Evolutionary conservation across 2,329 filamentous ascomycete genomes (phyloP), one percentile per base, ranked within the genome.

Genomic region (Aureobasidium subglaciale): DNA sequence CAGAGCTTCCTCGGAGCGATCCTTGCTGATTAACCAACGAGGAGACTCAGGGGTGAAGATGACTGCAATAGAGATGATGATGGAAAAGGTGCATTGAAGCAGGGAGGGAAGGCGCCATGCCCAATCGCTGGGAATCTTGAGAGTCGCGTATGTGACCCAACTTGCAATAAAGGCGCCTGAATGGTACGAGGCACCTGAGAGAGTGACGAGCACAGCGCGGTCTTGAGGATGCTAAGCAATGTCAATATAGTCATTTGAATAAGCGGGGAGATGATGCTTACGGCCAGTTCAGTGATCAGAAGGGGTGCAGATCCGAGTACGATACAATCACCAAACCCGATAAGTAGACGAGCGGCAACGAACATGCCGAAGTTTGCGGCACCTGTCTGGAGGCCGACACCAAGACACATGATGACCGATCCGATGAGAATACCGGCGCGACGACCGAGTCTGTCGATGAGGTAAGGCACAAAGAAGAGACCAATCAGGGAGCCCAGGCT

Each of bases 1-100:
- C 41, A 78, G 71, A 1, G 80, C 82, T 62, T 84, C 77, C 18
- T 83, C 80, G 10, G 74, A 68, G n/a, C 78, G 75, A 42, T 79
- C 78, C 29, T 80, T 74, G 46, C 73, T 71, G 25, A 82, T 75
- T 11, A 83, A 70, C 81, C 80, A 84, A 58, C 81, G 71, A 1
- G 82, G 82, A 0, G 79, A 81, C 60, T 85, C 81, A 0, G 81
- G 81, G 4, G 74, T 63, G 37, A 66, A 55, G 62, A 78, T 72
- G 34, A 80, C 73, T 2, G 81, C 61, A n/a, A 58, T 57, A 10
- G 45, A 59, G 20, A 65, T 62, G 11, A 66, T 55, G 9, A 27
- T 55, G 0, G 58, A 55, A 15, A 46, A 57, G 9, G 59, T 54
- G 13, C 56, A 34, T 20, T 60, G 58, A 25, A 59, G 48, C 55